These are phyloP conservation scores for Aegilops bicornis DNA, from an alignment of 176 grass and related monocot genomes.

Conservation along the genomic window DNA sequence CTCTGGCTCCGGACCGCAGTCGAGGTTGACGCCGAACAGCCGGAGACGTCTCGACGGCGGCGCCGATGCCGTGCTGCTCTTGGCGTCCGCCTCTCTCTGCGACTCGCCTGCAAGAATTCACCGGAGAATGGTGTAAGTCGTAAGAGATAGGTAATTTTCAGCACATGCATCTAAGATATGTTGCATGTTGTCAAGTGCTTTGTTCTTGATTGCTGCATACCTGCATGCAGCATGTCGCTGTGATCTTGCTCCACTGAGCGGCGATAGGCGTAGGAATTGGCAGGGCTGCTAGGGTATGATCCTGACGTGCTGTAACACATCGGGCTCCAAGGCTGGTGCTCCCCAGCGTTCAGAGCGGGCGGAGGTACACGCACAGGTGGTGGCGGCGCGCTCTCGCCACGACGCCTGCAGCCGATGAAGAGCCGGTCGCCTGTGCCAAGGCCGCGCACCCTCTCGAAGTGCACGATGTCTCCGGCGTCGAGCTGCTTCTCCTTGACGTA, in stretches of 20 bases:
- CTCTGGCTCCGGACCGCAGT: constrained; percentile 61
- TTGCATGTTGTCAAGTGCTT: not conserved
- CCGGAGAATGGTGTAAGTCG: not conserved
- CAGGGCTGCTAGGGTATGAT: constrained; percentile 54
- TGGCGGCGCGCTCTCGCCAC: constrained; percentile 27
- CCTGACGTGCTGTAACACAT: constrained; percentile 56
- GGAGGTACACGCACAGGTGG: constrained; percentile 22
- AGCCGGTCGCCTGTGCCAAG: constrained; percentile 40
- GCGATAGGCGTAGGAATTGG: constrained; percentile 41
- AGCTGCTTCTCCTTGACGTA: constrained; percentile 83
- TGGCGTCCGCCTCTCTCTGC: constrained; percentile 33
- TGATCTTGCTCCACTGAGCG: constrained; percentile 37
- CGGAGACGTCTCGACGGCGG: constrained; percentile 59
- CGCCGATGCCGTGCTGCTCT: constrained; percentile 35
- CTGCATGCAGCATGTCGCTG: constrained; percentile 46
- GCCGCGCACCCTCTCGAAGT: constrained; percentile 50
- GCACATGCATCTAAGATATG: not conserved
- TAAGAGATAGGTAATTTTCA: not conserved
- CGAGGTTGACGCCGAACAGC: constrained; percentile 90
- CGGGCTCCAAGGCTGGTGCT: constrained; percentile 62
- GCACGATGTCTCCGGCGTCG: constrained; percentile 62
- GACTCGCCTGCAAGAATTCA: constrained; percentile 35
- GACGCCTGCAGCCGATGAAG: constrained; percentile 69
- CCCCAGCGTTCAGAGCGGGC: constrained; percentile 19
- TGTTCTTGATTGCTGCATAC: constrained; percentile 33